phyloP scores from a whole-genome alignment of 805 yeast genomes.

The Candida mattraensis region DNA sequence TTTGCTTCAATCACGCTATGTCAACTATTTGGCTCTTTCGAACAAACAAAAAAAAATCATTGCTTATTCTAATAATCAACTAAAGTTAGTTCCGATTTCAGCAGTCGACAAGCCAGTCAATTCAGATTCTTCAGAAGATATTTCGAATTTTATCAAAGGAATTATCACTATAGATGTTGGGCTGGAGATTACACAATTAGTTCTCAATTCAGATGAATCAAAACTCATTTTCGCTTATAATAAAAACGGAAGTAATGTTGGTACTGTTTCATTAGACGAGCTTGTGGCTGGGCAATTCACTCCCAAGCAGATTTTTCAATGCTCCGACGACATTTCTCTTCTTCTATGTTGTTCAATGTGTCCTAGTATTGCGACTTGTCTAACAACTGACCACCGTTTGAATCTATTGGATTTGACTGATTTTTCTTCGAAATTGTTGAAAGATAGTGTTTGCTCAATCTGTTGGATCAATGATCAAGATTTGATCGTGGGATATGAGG shows the following conservation, averaged over 20 bases:
- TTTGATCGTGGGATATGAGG: conserved; percentile 3
- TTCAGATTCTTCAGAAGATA: conserved; percentile 14
- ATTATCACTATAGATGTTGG: conserved; percentile 2
- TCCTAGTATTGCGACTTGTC: no score
- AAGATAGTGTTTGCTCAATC: conserved; percentile 9
- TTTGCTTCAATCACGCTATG: conserved; percentile 6
- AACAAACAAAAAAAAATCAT: conserved; percentile 19
- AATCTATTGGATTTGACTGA: no score
- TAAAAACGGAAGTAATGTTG: conserved; percentile 7
- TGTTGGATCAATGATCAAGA: conserved; percentile 9
- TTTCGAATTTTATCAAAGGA: conserved; percentile 1
- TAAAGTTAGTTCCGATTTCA: conserved; percentile 22
- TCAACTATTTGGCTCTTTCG: conserved; percentile 24
- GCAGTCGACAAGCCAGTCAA: conserved; percentile 18
- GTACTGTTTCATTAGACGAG: conserved; percentile 1
- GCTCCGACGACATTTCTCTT: conserved; percentile 3
- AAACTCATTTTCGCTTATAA: conserved; percentile 16
- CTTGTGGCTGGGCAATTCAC: conserved; percentile 4
- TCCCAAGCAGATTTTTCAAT: conserved; percentile 1
- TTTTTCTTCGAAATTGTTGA: no score
- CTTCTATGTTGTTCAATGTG: conserved; percentile 5
- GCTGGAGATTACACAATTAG: conserved; percentile 19
- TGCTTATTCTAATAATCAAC: conserved; percentile 18
- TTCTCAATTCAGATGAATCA: conserved; percentile 23
- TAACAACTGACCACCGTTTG: no score